Base-by-base conservation (phyloP, 768 basidiomycete genomes). In the Cyclocybe aegerita region DNA sequence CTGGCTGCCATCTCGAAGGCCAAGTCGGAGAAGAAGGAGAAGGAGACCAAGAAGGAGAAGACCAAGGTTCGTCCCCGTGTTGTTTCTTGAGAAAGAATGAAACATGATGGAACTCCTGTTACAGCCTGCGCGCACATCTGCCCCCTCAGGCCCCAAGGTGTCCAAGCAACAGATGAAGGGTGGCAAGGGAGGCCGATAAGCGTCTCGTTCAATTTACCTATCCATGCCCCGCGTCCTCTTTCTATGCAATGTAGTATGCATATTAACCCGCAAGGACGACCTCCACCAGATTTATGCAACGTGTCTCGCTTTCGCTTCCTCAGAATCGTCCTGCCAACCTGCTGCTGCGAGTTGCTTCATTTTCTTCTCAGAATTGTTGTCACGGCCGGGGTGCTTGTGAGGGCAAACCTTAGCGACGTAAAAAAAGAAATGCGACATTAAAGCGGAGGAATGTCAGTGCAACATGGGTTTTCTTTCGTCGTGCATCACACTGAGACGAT, bases 111-210 rank as follows among this genome's bases (percentile, higher is more conserved):
- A 12, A 53, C 36, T 41, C 37, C 41, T 42, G 42, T 35, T 3
- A 61, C 58, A 87, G 87, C 79, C 85, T 57, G 67, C 79, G 45
- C 82, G 85, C 45, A 67, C 80, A 40, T 61, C 70, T 35, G 79
- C 71, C 10, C 67, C 85, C 44, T 69, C 77, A 36, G 90, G 73
- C 48, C 91, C 93, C 62, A 93, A 87, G 74, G 85, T 95, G 39
- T 92, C 92, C 65, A 98, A 95, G 77, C 93, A 96, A 73, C 88
- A 89, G 75, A 93, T 93, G 87, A 95, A 94, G 81, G 93, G 92
- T 66, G 82, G 86, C 64, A 88, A 88, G 75, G 81, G 82, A 48
- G 83, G 85, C 52, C 82, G 87, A 76, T 88, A 68, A 84, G 61
- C 56, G 44, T 30, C 43, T 50, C 47, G 30, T 42, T 57, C 49